phyloP scores from a whole-genome alignment of 2,329 filamentous ascomycete genomes.

The Rasamsonia emersonii region DNA sequence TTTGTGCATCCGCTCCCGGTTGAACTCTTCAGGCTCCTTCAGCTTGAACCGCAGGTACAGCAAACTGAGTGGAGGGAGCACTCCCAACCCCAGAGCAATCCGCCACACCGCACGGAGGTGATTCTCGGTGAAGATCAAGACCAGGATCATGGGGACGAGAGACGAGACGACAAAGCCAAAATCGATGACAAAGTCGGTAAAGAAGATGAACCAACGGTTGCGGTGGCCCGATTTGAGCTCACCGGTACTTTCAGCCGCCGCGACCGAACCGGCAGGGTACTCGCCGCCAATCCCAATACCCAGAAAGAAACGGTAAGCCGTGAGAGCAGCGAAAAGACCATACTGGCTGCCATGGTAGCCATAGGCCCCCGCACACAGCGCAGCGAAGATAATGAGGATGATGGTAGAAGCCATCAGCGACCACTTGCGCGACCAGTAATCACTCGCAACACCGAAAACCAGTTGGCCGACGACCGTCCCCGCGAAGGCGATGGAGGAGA shows the following conservation, averaged over 20 bases:
- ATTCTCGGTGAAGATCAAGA: slow-evolving; percentile 49
- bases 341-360: slow-evolving; percentile 57
- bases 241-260: slow-evolving; percentile 72
- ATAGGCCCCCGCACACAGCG: slow-evolving; percentile 69
- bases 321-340: slow-evolving; percentile 69
- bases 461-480: slow-evolving; percentile 79
- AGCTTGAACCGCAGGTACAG: slow-evolving; percentile 64
- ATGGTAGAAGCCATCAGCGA: slow-evolving; percentile 72
- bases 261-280: slow-evolving; percentile 59
- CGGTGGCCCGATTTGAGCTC: slow-evolving; percentile 71
- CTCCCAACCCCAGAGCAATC: slow-evolving; percentile 66
- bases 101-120: slow-evolving; percentile 74
- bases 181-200: slow-evolving; percentile 83
- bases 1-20: slow-evolving; percentile 59
- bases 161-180: slow-evolving; percentile 74
- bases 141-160: slow-evolving; percentile 62
- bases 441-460: slow-evolving; percentile 69
- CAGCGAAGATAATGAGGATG: slow-evolving; percentile 78
- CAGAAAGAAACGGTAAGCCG: slow-evolving; percentile 77
- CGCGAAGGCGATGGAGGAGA: slow-evolving; percentile 75
- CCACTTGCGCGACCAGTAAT: slow-evolving; percentile 78
- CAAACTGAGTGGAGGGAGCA: slow-evolving; percentile 66
- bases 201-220: slow-evolving; percentile 87
- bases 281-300: slow-evolving; percentile 67
- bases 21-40: slow-evolving; percentile 70